phyloP scores from a whole-genome alignment of 225 moss, liverwort and hornwort species.

The Physcomitrellopsis africana region DNA sequence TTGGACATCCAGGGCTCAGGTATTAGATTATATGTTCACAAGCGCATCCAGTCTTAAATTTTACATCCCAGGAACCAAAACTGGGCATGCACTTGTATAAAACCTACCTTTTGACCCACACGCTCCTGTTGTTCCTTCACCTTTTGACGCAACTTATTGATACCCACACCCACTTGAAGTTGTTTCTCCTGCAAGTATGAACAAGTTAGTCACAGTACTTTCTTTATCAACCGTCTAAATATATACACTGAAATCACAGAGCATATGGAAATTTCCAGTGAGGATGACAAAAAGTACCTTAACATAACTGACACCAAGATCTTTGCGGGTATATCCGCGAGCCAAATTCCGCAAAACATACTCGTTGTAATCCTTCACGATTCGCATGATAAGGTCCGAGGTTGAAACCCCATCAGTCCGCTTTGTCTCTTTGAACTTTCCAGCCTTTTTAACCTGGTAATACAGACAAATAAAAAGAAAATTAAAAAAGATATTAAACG shows the following conservation, averaged over 20 bases:
- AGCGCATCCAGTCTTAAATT: neutral
- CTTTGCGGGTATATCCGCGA: slow-evolving; percentile 93
- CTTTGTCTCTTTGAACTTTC: slow-evolving; percentile 91
- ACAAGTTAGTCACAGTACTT: neutral
- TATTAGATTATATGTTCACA: neutral
- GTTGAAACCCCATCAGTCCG: slow-evolving; percentile 97
- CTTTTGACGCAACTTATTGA: slow-evolving; percentile 91
- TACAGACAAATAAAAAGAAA: too few relatives aligned
- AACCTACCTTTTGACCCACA: slow-evolving; percentile 87
- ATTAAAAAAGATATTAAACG: too few relatives aligned
- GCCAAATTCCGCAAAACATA: slow-evolving; percentile 99
- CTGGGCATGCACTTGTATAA: neutral
- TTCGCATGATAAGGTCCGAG: slow-evolving; percentile 97
- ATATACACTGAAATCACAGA: slow-evolving; percentile 3
- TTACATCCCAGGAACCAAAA: neutral
- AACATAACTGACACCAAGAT: slow-evolving; percentile 96
- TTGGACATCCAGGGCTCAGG: neutral
- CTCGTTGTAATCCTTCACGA: slow-evolving; percentile 97
- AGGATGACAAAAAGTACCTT: slow-evolving; percentile 59
- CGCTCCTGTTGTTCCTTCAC: slow-evolving; percentile 99
- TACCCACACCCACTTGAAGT: slow-evolving; percentile 94
- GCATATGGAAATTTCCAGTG: slow-evolving; percentile 3
- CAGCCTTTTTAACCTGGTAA: slow-evolving; percentile 88
- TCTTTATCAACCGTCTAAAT: neutral
- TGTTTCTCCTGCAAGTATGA: slow-evolving; percentile 81